phyloP scores from a whole-genome alignment of 108 stramenopile species.

The Conticribra guillardii region DNA sequence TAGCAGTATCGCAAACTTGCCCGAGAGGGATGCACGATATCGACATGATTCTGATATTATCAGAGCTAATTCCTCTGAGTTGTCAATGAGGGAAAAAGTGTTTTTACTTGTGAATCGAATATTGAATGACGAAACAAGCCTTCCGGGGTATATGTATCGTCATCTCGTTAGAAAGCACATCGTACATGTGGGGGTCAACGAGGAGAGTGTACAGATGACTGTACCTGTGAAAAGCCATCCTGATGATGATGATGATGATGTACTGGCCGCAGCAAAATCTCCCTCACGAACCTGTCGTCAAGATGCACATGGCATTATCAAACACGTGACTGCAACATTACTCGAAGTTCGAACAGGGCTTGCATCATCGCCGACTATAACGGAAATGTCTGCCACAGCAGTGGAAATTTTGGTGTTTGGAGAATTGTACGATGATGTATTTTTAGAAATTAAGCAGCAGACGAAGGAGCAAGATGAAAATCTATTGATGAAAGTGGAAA shows the following conservation, averaged over 20 bases:
- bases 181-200: slow-evolving; percentile 32
- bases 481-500: slow-evolving; percentile 53
- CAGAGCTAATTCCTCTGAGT: slow-evolving; percentile 67
- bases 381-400: slow-evolving; percentile 74
- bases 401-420: slow-evolving; percentile 86
- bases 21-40: slow-evolving; percentile 62
- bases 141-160: slow-evolving; percentile 84
- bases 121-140: slow-evolving; percentile 79
- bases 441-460: slow-evolving; percentile 36
- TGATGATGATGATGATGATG: neutral
- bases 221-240: too few species aligned
- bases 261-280: neutral
- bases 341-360: slow-evolving; percentile 79
- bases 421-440: slow-evolving; percentile 68
- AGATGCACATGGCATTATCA: slow-evolving; percentile 85
- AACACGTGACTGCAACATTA: slow-evolving; percentile 85
- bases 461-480: slow-evolving; percentile 39
- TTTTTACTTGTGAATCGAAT: slow-evolving; percentile 73
- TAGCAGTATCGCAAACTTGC: slow-evolving; percentile 19
- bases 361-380: slow-evolving; percentile 63
- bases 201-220: slow-evolving; percentile 7
- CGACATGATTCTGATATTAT: slow-evolving; percentile 77
- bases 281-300: slow-evolving; percentile 53
- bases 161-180: slow-evolving; percentile 62
- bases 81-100: slow-evolving; percentile 79